Conservation (phyloP, 2,329 filamentous ascomycete species). For the Fusarium zealandicum region DNA sequence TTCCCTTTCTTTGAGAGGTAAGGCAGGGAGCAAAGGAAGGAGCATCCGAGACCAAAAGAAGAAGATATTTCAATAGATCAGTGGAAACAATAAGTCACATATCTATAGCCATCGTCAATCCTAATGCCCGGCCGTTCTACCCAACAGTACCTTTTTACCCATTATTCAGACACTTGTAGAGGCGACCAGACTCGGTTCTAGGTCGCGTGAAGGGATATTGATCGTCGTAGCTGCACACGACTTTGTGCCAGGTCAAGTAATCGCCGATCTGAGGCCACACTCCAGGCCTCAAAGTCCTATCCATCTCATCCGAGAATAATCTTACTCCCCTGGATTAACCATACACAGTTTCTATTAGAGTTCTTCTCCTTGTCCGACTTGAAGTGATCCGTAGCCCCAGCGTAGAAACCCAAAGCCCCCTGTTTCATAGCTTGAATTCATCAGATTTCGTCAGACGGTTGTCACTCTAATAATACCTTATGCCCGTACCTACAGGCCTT, state of each 20-base stretch:
- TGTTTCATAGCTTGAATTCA: background rate
- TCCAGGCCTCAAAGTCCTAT: no score
- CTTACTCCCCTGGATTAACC: no score
- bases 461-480: no score
- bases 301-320: no score
- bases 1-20: conserved; percentile 1
- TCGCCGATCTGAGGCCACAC: conserved; percentile 3
- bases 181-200: background rate
- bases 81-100: background rate
- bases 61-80: no score
- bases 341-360: no score
- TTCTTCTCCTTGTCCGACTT: no score
- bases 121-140: no score
- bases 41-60: background rate
- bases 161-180: background rate
- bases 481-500: background rate
- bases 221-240: conserved; percentile 4
- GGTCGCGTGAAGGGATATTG: conserved; percentile 10
- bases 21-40: conserved; percentile 5
- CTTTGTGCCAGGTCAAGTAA: background rate
- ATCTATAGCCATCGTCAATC: no score
- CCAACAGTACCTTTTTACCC: background rate
- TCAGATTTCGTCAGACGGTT: background rate
- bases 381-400: no score
- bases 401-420: no score